Percentiles rank a stretch among this genome's conserved stretches.
Evolutionary conservation across 2,329 filamentous ascomycete genomes (phyloP).

Genomic region (Colletotrichum camelliae): DNA sequence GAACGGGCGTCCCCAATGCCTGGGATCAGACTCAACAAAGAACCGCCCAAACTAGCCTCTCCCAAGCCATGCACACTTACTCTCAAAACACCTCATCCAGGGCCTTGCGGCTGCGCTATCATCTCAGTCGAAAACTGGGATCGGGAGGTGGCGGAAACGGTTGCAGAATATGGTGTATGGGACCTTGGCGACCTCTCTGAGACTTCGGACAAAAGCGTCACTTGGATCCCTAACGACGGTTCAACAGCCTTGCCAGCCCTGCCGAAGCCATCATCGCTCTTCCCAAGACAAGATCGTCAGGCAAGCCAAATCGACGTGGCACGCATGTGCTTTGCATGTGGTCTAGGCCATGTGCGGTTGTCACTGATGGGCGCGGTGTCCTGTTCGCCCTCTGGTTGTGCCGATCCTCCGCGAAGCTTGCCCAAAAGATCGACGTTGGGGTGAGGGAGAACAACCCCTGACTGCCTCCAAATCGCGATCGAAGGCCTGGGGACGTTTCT

Average conservation of each 20-base stretch:
- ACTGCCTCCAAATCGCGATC: not conserved
- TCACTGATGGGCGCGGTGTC: not conserved
- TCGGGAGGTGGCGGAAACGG: not conserved
- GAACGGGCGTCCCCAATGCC: not conserved
- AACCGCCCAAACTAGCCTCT: not conserved
- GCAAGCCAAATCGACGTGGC: not conserved
- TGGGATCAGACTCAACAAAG: not conserved
- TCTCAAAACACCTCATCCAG: too few relatives aligned
- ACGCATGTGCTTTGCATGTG: conserved; percentile 14
- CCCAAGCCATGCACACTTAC: too few relatives aligned
- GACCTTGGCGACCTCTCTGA: too few relatives aligned
- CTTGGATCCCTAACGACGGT: not conserved
- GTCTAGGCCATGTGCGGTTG: not conserved
- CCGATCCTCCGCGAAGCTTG: conserved; percentile 10
- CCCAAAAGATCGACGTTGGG: conserved; percentile 1
- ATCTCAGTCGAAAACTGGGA: too few relatives aligned
- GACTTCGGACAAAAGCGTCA: not conserved
- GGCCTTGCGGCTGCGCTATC: not conserved
- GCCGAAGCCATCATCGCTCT: not conserved
- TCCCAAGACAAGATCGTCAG: not conserved
- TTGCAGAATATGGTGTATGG: not conserved
- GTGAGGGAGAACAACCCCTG: not conserved
- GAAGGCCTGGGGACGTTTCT: not conserved
- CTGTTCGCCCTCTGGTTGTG: not conserved
- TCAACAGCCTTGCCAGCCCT: not conserved